Percentiles rank a stretch among this genome's conserved stretches.
phyloP scores from a whole-genome alignment of 2,329 filamentous ascomycete species.

The Tetracladium maxilliforme region DNA sequence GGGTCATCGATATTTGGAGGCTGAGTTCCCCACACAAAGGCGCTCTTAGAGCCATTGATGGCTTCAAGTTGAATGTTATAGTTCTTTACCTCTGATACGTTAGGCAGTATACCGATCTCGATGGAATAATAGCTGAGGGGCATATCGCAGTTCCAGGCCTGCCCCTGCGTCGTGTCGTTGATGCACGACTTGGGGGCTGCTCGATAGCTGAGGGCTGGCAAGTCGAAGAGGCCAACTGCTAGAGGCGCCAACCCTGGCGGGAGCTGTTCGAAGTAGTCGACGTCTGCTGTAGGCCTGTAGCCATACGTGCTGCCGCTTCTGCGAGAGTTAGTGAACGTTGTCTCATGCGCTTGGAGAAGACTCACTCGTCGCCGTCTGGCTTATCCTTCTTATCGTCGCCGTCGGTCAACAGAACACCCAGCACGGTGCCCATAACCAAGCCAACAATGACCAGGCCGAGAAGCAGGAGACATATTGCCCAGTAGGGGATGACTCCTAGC shows the following conservation, averaged over 20 bases:
- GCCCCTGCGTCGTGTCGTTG: conserved; percentile 23
- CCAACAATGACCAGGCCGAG: conserved; percentile 35
- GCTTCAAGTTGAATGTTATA: conserved; percentile 18
- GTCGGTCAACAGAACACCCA: conserved; percentile 28
- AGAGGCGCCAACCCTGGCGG: conserved; percentile 30
- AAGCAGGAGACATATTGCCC: conserved; percentile 38
- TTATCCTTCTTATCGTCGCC: conserved; percentile 8
- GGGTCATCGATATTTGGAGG: conserved; percentile 29
- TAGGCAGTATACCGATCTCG: conserved; percentile 3
- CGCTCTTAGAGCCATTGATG: conserved; percentile 18
- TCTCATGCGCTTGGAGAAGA: conserved; percentile 6
- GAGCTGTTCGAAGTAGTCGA: conserved; percentile 7
- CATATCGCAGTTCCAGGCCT: not conserved
- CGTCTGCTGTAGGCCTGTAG: conserved; percentile 3
- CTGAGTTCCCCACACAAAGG: conserved; percentile 46
- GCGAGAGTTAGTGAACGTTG: conserved; percentile 5
- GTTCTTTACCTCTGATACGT: conserved; percentile 12
- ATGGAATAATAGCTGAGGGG: too few relatives aligned
- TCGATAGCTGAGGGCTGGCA: conserved; percentile 35
- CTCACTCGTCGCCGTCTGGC: not conserved
- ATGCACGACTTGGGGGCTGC: conserved; percentile 40
- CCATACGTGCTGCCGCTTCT: too few relatives aligned
- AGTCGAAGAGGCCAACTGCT: conserved; percentile 35
- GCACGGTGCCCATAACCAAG: conserved; percentile 39
- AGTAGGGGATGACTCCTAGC: conserved; percentile 45